Percentiles rank a stretch among this genome's conserved stretches.
Evolutionary conservation across 768 basidiomycete genomes (phyloP).

Genomic region (Lactarius psammicola): DNA sequence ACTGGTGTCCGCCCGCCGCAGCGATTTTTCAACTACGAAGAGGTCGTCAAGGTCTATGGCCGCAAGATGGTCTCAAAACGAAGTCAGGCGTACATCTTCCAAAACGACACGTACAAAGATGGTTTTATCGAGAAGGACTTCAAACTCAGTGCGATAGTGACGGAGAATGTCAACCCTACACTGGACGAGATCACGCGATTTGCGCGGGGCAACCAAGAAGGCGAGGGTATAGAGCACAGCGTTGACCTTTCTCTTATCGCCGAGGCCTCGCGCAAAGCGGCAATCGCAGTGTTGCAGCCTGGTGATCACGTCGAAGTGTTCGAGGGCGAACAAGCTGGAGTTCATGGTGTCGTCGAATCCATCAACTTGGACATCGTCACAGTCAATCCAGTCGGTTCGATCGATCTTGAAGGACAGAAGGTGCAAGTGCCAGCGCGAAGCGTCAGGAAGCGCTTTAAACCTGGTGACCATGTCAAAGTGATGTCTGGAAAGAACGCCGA

Average conservation of each 20-base stretch:
- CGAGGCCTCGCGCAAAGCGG: slow-evolving; percentile 86
- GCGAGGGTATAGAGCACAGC: slow-evolving; percentile 54
- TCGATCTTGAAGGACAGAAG: slow-evolving; percentile 84
- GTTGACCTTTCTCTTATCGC: slow-evolving; percentile 90
- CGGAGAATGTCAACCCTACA: slow-evolving; percentile 92
- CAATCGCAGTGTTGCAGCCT: slow-evolving; percentile 92
- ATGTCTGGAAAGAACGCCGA: slow-evolving; percentile 93
- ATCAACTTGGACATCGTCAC: slow-evolving; percentile 85
- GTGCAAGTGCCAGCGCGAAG: slow-evolving; percentile 83
- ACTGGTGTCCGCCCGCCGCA: slow-evolving; percentile 79
- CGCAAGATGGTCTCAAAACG: slow-evolving; percentile 73
- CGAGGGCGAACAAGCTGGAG: slow-evolving; percentile 93
- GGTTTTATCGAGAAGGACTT: slow-evolving; percentile 98
- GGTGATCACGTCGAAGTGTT: slow-evolving; percentile 98
- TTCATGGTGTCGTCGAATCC: slow-evolving; percentile 89
- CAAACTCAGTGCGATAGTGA: slow-evolving; percentile 68
- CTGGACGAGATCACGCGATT: slow-evolving; percentile 96
- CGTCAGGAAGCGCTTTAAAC: slow-evolving; percentile 92
- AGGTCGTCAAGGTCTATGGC: slow-evolving; percentile 83
- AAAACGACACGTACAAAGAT: slow-evolving; percentile 89
- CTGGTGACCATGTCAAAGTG: slow-evolving; percentile 98
- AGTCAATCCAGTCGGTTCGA: slow-evolving; percentile 64
- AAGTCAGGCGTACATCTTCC: slow-evolving; percentile 78
- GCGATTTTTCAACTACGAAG: slow-evolving; percentile 91
- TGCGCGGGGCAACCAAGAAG: slow-evolving; percentile 69